Percentiles rank a stretch among this genome's conserved stretches.
Evolutionary conservation across 1,284 basidiomycete species (phyloP).

Genomic region (Cerioporus squamosus): DNA sequence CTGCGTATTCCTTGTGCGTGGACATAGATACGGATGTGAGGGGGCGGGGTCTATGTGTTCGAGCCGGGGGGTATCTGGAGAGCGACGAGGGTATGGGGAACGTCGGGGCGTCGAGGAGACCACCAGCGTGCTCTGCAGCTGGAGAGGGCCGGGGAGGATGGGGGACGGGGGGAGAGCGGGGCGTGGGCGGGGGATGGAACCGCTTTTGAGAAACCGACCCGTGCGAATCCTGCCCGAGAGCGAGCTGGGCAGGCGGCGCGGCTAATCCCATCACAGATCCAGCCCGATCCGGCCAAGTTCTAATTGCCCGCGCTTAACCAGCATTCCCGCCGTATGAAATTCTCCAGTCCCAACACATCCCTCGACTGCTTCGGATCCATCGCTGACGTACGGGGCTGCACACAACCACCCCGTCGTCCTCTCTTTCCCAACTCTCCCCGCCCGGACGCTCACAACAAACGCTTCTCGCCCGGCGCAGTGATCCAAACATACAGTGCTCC

Average conservation of each 20-base stretch:
- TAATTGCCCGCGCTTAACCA: constrained; percentile 3
- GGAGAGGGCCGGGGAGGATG: constrained; percentile 9
- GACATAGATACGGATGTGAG: constrained; percentile 30
- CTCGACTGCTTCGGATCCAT: background rate
- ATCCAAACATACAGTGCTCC: background rate
- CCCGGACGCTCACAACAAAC: background rate
- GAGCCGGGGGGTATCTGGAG: constrained; percentile 27
- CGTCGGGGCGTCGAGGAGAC: constrained; percentile 5
- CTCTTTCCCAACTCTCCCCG: constrained; percentile 2
- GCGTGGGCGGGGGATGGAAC: constrained; percentile 12
- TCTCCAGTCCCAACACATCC: no score
- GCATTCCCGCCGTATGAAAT: background rate
- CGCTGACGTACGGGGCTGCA: constrained; percentile 21
- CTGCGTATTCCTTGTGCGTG: constrained; percentile 38
- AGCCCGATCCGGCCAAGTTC: constrained; percentile 6
- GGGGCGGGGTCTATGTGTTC: constrained; percentile 15
- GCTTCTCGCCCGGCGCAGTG: background rate
- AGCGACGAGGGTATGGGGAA: constrained; percentile 18
- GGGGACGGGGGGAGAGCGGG: constrained; percentile 4
- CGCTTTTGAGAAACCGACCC: constrained; percentile 21
- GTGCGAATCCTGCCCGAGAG: constrained; percentile 7
- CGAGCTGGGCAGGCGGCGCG: constrained; percentile 9
- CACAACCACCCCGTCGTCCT: background rate
- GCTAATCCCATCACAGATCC: constrained; percentile 22
- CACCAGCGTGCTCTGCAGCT: constrained; percentile 37